phyloP scores from a whole-genome alignment of 2,329 filamentous ascomycete genomes.

The Cladosporium halotolerans region DNA sequence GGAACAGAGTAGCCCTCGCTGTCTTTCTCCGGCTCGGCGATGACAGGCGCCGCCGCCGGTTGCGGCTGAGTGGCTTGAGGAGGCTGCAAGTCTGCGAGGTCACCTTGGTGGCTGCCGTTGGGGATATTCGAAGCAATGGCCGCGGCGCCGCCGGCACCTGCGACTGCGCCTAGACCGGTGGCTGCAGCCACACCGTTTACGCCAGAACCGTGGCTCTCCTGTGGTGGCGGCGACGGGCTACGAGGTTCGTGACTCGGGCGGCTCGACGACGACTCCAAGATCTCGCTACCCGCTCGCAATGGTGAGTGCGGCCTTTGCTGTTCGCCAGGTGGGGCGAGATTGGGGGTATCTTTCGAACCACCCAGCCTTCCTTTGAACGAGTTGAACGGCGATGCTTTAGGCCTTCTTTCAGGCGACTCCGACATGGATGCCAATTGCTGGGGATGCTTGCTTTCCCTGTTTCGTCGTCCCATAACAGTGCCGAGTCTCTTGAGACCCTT shows the following conservation, averaged over 20 bases:
- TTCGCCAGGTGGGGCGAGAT: conserved; percentile 32
- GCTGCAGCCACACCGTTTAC: background rate
- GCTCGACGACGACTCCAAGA: conserved; percentile 19
- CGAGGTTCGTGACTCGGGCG: background rate
- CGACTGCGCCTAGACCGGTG: background rate
- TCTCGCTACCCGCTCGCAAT: conserved; percentile 26
- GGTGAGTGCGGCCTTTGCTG: conserved; percentile 26
- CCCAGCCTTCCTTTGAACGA: conserved; percentile 54
- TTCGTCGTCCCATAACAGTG: conserved; percentile 54
- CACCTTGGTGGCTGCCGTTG: conserved; percentile 28
- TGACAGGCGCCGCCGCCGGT: conserved; percentile 8
- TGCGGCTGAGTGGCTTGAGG: conserved; percentile 22
- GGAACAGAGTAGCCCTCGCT: conserved; percentile 73
- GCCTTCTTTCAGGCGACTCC: conserved; percentile 49
- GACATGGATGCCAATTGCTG: conserved; percentile 24
- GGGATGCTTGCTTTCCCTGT: conserved; percentile 53
- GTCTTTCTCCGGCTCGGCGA: conserved; percentile 38
- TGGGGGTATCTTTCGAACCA: conserved; percentile 54
- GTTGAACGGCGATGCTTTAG: conserved; percentile 51
- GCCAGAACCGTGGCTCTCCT: background rate
- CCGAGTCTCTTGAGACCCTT: conserved; percentile 53
- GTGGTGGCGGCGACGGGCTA: background rate
- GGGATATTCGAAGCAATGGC: conserved; percentile 12
- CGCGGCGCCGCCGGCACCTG: conserved; percentile 9
- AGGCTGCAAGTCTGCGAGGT: conserved; percentile 30